These are phyloP conservation scores for Stemphylium beticola DNA, from an alignment of 2,329 filamentous ascomycete genomes.

Conservation along the genomic window DNA sequence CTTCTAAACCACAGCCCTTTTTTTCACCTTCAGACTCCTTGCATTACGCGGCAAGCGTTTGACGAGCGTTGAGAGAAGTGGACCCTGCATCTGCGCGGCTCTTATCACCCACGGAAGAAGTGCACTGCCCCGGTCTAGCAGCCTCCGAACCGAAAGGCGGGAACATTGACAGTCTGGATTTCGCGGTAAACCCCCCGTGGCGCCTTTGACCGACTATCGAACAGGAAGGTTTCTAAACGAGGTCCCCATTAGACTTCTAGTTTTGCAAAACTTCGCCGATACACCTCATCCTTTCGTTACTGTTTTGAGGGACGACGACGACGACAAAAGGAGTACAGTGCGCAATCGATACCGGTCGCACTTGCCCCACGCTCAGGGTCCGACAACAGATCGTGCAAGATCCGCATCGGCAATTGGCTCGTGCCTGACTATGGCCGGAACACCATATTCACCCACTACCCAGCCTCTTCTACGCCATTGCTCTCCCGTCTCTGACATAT, in stretches of 20 bases:
- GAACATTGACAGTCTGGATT: conserved; percentile 20
- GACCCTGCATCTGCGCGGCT: conserved; percentile 2
- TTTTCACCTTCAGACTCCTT: not conserved
- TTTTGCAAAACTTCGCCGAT: not conserved
- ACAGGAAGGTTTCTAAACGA: conserved; percentile 22
- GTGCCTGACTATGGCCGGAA: conserved; percentile 33
- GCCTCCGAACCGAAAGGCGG: conserved; percentile 1
- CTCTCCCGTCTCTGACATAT: conserved; percentile 21
- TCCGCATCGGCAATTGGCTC: conserved; percentile 24
- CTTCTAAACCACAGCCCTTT: not conserved
- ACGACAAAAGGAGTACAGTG: not conserved
- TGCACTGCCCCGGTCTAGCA: conserved; percentile 12
- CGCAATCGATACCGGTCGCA: conserved; percentile 7
- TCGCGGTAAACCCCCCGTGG: conserved; percentile 8
- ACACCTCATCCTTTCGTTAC: not conserved
- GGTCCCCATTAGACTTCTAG: not conserved
- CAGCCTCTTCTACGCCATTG: conserved; percentile 33
- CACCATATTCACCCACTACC: conserved; percentile 19
- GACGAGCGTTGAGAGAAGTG: not conserved
- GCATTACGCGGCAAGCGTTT: not conserved
- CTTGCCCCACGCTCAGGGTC: conserved; percentile 10
- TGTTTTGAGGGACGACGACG: not conserved
- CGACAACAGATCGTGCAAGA: conserved; percentile 3
- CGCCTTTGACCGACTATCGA: conserved; percentile 15
- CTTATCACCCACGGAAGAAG: not conserved